Percentiles rank a stretch among this genome's conserved stretches.
Conservation (phyloP, 352 stramenopile species). For the Phytophthora tentaculata region DNA sequence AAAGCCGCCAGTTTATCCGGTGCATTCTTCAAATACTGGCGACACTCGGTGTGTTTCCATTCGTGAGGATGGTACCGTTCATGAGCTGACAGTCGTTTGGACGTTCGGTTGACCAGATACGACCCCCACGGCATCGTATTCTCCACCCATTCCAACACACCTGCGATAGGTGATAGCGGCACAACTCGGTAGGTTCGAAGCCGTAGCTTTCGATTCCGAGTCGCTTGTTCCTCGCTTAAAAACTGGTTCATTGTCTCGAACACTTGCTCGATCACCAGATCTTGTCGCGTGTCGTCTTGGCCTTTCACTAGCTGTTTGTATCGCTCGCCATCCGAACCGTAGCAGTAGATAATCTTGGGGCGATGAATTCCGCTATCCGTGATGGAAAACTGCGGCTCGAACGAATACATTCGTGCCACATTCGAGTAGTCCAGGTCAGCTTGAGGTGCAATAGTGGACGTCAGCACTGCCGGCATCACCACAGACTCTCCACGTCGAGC, state of each 20-base stretch:
- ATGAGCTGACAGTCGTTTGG: slow-evolving; percentile 83
- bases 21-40: slow-evolving; percentile 75
- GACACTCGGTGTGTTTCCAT: slow-evolving; percentile 90
- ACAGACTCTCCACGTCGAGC: slow-evolving; percentile 49
- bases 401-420: slow-evolving; percentile 87
- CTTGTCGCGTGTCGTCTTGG: slow-evolving; percentile 87
- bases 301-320: slow-evolving; percentile 98
- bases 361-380: slow-evolving; percentile 95
- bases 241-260: slow-evolving; percentile 93
- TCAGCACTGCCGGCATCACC: slow-evolving; percentile 84
- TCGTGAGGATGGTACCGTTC: slow-evolving; percentile 95
- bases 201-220: slow-evolving; percentile 72
- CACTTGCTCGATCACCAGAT: slow-evolving; percentile 91
- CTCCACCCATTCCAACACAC: slow-evolving; percentile 99
- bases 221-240: slow-evolving; percentile 69
- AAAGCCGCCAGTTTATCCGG: slow-evolving; percentile 86
- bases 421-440: slow-evolving; percentile 84
- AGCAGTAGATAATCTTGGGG: slow-evolving; percentile 98
- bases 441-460: slow-evolving; percentile 62
- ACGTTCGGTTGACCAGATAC: slow-evolving; percentile 81
- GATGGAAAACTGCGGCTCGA: slow-evolving; percentile 93
- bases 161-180: slow-evolving; percentile 88
- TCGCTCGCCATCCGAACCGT: slow-evolving; percentile 90
- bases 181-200: slow-evolving; percentile 98
- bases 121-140: slow-evolving; percentile 95